phyloP scores from a whole-genome alignment of 495 filamentous ascomycete genomes.

The Echria macrotheca region DNA sequence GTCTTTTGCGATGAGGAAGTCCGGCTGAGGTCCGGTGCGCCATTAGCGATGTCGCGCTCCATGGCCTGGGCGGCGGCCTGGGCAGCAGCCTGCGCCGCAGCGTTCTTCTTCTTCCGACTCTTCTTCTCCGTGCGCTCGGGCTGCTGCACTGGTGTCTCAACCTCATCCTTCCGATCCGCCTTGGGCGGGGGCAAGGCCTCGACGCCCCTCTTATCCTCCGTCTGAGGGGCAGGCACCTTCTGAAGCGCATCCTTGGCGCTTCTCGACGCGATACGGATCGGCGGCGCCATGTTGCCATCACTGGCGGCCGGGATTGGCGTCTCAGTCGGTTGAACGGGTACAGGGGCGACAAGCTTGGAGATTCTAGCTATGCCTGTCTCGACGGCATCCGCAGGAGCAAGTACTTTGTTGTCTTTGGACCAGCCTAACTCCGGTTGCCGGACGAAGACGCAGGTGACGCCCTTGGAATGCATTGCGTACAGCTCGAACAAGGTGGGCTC shows the following conservation, averaged over 20 bases:
- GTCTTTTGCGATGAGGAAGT: slow-evolving; percentile 22
- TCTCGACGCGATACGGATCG: slow-evolving; percentile 35
- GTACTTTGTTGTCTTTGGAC: slow-evolving; percentile 77
- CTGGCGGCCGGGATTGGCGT: slow-evolving; percentile 1
- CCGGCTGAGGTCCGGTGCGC: slow-evolving; percentile 18
- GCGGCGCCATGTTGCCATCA: slow-evolving; percentile 20
- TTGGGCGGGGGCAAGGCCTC: slow-evolving; percentile 26
- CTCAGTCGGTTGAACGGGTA: slow-evolving; percentile 29
- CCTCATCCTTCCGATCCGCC: slow-evolving; percentile 37
- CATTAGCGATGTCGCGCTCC: slow-evolving; percentile 18
- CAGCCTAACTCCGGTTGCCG: slow-evolving; percentile 86
- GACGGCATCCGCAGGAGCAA: slow-evolving; percentile 67
- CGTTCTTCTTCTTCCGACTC: slow-evolving; percentile 44
- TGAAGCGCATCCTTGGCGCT: slow-evolving; percentile 34
- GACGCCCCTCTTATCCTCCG: slow-evolving; percentile 24
- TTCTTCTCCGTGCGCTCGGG: slow-evolving; percentile 44
- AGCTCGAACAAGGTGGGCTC: slow-evolving; percentile 76
- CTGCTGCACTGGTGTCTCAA: slow-evolving; percentile 32
- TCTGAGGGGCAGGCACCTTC: slow-evolving; percentile 28
- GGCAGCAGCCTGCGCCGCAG: slow-evolving; percentile 29
- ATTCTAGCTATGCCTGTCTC: slow-evolving; percentile 54
- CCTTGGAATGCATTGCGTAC: slow-evolving; percentile 95
- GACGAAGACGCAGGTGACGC: slow-evolving; percentile 78
- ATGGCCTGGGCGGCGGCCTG: slow-evolving; percentile 17
- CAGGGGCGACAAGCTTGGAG: slow-evolving; percentile 36